Percentiles rank a stretch among this genome's conserved stretches.
These are phyloP conservation scores for Leersia perrieri DNA, from an alignment of 176 grass and related monocot genomes.

Conservation along the genomic window DNA sequence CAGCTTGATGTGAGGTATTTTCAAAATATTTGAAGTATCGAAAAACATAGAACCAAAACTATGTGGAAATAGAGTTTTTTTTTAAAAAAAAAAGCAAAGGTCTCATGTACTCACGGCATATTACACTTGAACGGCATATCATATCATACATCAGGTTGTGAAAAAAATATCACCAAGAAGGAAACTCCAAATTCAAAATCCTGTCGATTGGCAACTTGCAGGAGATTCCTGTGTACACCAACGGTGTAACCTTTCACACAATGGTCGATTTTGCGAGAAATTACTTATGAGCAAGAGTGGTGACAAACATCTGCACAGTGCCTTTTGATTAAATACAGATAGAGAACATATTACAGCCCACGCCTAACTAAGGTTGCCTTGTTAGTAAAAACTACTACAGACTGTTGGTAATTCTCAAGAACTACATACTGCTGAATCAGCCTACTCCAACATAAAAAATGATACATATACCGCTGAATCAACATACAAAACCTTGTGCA, in stretches of 20 bases:
- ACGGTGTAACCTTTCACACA: neutral
- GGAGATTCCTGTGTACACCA: neutral
- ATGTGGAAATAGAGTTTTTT: neutral
- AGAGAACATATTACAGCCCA: neutral
- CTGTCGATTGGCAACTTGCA: too few species aligned
- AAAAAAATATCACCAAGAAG: too few species aligned
- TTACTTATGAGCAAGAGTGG: neutral
- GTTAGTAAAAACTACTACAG: neutral
- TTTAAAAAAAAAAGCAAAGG: too few species aligned
- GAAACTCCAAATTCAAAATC: too few species aligned
- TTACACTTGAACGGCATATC: neutral
- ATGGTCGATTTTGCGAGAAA: neutral
- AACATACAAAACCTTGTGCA: neutral
- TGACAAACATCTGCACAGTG: neutral
- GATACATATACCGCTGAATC: neutral
- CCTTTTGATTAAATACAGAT: constrained; percentile 22
- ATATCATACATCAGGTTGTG: neutral
- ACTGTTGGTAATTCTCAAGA: neutral
- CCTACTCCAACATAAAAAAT: neutral
- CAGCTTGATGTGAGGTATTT: neutral
- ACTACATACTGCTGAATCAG: neutral
- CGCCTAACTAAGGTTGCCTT: neutral
- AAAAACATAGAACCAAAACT: neutral
- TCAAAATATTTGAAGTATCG: neutral
- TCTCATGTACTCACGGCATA: neutral